Evolutionary conservation across 192 early-diverging fungal genomes (phyloP), one percentile per base, ranked within the genome.

Genomic region (Coemansia sp.): DNA sequence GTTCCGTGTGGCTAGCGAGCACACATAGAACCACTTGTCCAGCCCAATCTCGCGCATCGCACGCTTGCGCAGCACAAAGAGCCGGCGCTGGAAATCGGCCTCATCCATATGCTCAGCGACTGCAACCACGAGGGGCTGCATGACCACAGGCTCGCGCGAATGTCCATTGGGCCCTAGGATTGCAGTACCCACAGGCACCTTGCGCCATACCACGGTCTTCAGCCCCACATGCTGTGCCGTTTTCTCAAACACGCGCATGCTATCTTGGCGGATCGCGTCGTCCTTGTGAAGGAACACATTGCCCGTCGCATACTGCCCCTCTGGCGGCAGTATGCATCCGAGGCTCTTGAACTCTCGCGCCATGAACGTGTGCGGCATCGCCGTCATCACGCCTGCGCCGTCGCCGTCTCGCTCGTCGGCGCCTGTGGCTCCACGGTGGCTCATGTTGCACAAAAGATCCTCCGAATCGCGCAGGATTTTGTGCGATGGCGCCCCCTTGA

Each of bases 361-460:
- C 68, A 99, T 87, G 67, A 97, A 89, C 52, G 87, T 79, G 85
- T 99, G 94, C 25, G 97, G 97, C 74, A 99, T 95, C 20, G 88
- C 87, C 6, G 89, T 84, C 97, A 99, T 99, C 50, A 97, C 90
- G 60, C 97, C 97, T n/a, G 95, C 95, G 67, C 95, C 97, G 81
- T 99, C 97, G 65, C 97, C 97, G 71, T 99, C 97, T 32, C 95
- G 89, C 55, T 89, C 87, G 73, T 97, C 95, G 43, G 95, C 93
- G 59, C 93, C 93, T 7, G 89, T 88, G 14, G 95, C 97, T 69
- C 97, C 97, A 65, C 97, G 89, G 82, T 99, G 97, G 61, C 94
- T 95, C 97, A 99, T 99, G 85, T 99, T 97, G 87, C 95, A 97
- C 36, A 99, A 90, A 69, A 99, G 87, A 73, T 83, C 83, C 65